Evolutionary conservation across 768 basidiomycete genomes (phyloP).

Genomic region (Tulasnella sp.): DNA sequence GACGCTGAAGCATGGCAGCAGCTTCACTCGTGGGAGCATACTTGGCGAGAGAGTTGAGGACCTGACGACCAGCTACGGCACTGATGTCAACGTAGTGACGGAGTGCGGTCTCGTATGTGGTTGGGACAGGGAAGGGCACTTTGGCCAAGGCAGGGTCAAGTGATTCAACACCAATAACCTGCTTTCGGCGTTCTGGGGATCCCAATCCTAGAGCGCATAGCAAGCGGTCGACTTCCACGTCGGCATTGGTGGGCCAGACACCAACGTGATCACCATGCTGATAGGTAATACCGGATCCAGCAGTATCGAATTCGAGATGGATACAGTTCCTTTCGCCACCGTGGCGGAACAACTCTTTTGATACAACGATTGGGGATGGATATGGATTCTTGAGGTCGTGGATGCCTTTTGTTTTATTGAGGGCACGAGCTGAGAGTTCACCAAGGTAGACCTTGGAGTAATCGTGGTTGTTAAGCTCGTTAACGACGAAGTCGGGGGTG

Average conservation of each 20-base stretch:
- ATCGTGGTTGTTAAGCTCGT: constrained; percentile 61
- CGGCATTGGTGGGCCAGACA: constrained; percentile 92
- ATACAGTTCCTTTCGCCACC: constrained; percentile 77
- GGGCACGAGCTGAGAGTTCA: constrained; percentile 88
- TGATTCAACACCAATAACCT: constrained; percentile 85
- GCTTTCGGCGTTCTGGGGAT: constrained; percentile 50
- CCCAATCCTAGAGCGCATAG: constrained; percentile 74
- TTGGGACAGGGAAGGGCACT: constrained; percentile 96
- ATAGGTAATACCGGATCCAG: constrained; percentile 94
- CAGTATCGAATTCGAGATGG: constrained; percentile 85
- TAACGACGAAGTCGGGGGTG: constrained; percentile 83
- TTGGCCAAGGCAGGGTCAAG: constrained; percentile 95
- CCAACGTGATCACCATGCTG: constrained; percentile 98
- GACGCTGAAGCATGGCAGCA: constrained; percentile 52
- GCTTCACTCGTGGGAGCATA: constrained; percentile 77
- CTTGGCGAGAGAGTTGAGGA: constrained; percentile 73
- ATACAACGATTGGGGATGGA: constrained; percentile 61
- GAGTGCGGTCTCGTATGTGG: constrained; percentile 84
- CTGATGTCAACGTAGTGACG: constrained; percentile 96
- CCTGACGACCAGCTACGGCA: constrained; percentile 87
- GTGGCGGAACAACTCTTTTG: constrained; percentile 75
- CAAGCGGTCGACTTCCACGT: constrained; percentile 79
- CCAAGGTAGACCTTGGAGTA: constrained; percentile 88
- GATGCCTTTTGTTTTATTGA: constrained; percentile 87
- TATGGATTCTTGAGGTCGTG: constrained; percentile 98